These are phyloP conservation scores for Chiua virens DNA, from an alignment of 768 basidiomycete species.

Conservation along the genomic window DNA sequence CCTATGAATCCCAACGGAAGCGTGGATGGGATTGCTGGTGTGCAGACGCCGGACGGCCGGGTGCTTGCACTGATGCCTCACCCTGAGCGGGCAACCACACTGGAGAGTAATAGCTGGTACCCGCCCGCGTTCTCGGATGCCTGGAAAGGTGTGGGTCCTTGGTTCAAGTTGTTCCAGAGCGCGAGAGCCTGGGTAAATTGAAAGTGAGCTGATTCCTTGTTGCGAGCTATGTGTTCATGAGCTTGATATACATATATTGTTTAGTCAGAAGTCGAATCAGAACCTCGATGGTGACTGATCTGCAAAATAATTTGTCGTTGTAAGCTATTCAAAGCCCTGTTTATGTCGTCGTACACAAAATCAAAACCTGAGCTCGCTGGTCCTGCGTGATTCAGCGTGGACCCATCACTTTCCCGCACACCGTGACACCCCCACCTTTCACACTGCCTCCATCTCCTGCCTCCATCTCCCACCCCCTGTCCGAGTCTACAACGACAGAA, in stretches of 20 bases:
- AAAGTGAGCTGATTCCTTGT: slow-evolving; percentile 16
- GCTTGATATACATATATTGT: slow-evolving; percentile 11
- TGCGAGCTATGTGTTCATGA: slow-evolving; percentile 23
- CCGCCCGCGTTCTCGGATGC: slow-evolving; percentile 52
- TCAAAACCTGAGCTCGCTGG: no score
- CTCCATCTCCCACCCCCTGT: no score
- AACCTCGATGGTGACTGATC: background rate
- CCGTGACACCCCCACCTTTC: no score
- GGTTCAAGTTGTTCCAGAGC: slow-evolving; percentile 95
- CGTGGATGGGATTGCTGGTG: slow-evolving; percentile 81
- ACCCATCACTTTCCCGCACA: no score
- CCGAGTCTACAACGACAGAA: no score
- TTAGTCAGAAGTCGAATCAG: background rate
- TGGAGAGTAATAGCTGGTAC: slow-evolving; percentile 94
- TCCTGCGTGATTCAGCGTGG: no score
- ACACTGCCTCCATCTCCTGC: no score
- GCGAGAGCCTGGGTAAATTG: slow-evolving; percentile 64
- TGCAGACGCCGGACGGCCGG: slow-evolving; percentile 85
- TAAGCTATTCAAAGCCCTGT: background rate
- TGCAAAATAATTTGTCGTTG: slow-evolving; percentile 2
- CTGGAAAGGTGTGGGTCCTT: slow-evolving; percentile 84
- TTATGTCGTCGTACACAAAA: background rate
- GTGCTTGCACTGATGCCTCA: slow-evolving; percentile 97
- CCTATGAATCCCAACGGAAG: slow-evolving; percentile 88
- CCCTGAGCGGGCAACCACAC: slow-evolving; percentile 80